phyloP scores from a whole-genome alignment of 169 alveolate species.

The Plasmodium malariae region DNA sequence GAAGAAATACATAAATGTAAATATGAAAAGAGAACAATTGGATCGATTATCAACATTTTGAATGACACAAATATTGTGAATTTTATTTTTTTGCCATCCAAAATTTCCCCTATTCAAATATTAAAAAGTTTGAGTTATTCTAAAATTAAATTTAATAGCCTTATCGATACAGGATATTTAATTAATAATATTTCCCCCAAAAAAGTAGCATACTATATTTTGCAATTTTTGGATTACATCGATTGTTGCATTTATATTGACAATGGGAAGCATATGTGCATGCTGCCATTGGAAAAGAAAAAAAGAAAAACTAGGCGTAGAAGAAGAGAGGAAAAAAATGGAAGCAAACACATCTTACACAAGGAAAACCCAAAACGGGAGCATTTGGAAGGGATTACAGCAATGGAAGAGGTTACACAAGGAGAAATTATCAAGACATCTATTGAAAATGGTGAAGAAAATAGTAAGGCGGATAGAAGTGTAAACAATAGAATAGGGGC shows the following conservation, averaged over 20 bases:
- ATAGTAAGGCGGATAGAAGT: too few species aligned
- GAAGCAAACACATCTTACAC: not conserved
- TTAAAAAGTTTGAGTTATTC: constrained; percentile 46
- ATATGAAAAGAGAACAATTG: constrained; percentile 92
- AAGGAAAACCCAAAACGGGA: constrained; percentile 1
- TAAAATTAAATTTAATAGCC: constrained; percentile 53
- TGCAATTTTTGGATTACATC: constrained; percentile 60
- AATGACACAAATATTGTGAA: constrained; percentile 78
- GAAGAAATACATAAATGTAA: constrained; percentile 90
- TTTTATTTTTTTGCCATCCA: constrained; percentile 71
- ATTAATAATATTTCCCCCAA: constrained; percentile 72
- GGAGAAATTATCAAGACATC: not conserved
- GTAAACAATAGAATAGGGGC: not conserved
- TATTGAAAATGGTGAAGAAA: too few species aligned
- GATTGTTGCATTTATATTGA: constrained; percentile 74
- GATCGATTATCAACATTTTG: constrained; percentile 86
- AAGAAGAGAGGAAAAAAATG: constrained; percentile 4
- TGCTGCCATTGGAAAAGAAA: constrained; percentile 67
- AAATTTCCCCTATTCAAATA: constrained; percentile 59
- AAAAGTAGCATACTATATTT: constrained; percentile 72
- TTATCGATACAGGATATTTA: constrained; percentile 70
- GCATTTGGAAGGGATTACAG: constrained; percentile 50
- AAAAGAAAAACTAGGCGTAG: not conserved
- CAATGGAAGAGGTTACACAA: constrained; percentile 7
- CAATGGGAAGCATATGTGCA: constrained; percentile 78